Conservation (phyloP, 306 rosid species). For the Potentilla sterilis region DNA sequence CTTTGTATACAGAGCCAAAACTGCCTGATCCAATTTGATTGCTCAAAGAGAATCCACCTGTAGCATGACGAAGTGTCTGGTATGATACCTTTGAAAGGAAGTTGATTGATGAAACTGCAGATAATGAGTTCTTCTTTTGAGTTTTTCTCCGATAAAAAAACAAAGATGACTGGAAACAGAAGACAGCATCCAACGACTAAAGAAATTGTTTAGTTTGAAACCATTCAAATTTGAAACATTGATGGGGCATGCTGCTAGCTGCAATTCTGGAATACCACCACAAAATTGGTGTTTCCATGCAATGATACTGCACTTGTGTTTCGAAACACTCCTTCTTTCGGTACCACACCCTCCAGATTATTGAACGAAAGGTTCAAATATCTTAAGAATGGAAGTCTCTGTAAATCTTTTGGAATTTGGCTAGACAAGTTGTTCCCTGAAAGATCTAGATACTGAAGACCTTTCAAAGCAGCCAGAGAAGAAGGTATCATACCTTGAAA, state of each 20-base stretch:
- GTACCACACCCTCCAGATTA: slow-evolving; percentile 41
- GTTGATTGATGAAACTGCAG: not conserved
- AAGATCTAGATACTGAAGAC: slow-evolving; percentile 28
- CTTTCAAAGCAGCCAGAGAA: slow-evolving; percentile 29
- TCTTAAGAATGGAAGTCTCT: not conserved
- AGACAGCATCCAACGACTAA: not conserved
- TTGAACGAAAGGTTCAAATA: slow-evolving; percentile 45
- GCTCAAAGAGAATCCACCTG: slow-evolving; percentile 18
- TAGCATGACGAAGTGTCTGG: slow-evolving; percentile 11
- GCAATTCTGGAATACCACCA: slow-evolving; percentile 21
- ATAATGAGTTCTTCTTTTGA: not conserved
- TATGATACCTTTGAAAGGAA: slow-evolving; percentile 2
- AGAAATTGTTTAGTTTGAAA: slow-evolving; percentile 8
- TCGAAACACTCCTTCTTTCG: slow-evolving; percentile 31
- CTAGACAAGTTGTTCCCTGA: slow-evolving; percentile 35
- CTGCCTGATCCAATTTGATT: slow-evolving; percentile 39
- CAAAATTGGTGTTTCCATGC: slow-evolving; percentile 24
- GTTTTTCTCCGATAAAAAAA: too few species aligned
- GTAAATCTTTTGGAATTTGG: slow-evolving; percentile 25
- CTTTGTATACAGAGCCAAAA: slow-evolving; percentile 41
- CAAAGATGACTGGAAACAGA: not conserved
- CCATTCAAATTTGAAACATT: not conserved
- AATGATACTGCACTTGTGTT: slow-evolving; percentile 22
- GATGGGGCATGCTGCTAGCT: slow-evolving; percentile 25
- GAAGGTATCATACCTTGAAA: slow-evolving; percentile 38